phyloP scores from a whole-genome alignment of 2,329 filamentous ascomycete species.

The Rugonectria rugulosa region DNA sequence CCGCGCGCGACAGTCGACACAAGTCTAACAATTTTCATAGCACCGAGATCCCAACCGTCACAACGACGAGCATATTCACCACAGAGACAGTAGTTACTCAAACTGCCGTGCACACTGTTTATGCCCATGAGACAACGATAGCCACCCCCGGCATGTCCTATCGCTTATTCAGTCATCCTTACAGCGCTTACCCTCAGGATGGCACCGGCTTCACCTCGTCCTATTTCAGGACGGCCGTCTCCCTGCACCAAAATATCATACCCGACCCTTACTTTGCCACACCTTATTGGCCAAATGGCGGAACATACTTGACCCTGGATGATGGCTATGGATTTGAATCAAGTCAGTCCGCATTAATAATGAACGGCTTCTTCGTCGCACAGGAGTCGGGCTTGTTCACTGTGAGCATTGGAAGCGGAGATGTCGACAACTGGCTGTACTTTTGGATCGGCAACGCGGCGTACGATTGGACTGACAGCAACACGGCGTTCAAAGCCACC shows the following conservation, averaged over 20 bases:
- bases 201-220: neutral
- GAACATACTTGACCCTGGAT: neutral
- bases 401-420: neutral
- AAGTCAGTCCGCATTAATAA: neutral
- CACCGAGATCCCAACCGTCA: neutral
- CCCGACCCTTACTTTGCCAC: neutral
- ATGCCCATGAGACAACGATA: neutral
- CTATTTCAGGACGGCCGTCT: neutral
- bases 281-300: neutral
- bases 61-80: neutral
- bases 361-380: conserved; percentile 10
- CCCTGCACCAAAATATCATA: neutral
- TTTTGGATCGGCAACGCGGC: conserved; percentile 1
- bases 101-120: neutral
- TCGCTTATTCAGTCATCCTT: neutral
- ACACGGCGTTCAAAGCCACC: neutral
- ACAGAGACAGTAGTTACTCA: too few species aligned
- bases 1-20: neutral
- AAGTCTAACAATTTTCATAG: neutral
- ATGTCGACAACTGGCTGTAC: conserved; percentile 8
- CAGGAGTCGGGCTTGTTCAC: neutral
- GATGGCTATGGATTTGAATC: neutral
- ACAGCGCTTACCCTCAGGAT: neutral
- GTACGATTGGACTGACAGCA: conserved; percentile 1
- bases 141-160: neutral